A percentile compares a stretch with the other conserved stretches of the same genome.
Evolutionary conservation across 345 rosid species (phyloP).

Genomic region (Camelina neglecta): DNA sequence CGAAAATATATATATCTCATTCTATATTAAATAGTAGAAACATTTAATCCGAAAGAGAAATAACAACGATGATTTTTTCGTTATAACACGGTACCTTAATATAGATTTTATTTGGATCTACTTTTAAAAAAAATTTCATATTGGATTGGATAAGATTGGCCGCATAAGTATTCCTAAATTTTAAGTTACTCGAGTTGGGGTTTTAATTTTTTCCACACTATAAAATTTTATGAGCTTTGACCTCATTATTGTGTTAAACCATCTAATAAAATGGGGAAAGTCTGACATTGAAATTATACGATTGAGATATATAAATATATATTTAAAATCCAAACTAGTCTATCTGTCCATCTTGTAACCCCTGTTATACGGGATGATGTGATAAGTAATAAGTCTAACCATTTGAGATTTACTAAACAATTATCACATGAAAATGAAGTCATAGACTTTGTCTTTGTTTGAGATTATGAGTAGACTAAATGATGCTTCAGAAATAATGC

Average conservation of each 20-base stretch:
- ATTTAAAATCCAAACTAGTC: not conserved
- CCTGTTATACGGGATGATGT: not conserved
- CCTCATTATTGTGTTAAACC: not conserved
- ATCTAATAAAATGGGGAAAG: not conserved
- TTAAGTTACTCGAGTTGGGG: too few relatives aligned
- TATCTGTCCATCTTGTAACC: not conserved
- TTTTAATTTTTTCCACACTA: too few relatives aligned
- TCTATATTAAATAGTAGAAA: not conserved
- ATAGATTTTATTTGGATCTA: not conserved
- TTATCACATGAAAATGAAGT: not conserved
- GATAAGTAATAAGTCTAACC: constrained; percentile 8
- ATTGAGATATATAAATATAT: not conserved
- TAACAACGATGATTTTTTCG: constrained; percentile 12
- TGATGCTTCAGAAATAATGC: not conserved
- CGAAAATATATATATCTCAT: not conserved
- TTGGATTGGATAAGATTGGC: not conserved
- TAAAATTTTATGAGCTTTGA: too few relatives aligned
- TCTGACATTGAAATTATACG: not conserved
- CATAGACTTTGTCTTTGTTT: constrained; percentile 11
- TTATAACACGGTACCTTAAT: not conserved
- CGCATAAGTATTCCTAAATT: not conserved
- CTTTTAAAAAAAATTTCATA: too few relatives aligned
- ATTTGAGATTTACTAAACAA: not conserved
- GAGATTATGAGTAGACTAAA: constrained; percentile 8
- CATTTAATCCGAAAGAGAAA: constrained; percentile 8